phyloP scores from a whole-genome alignment of 257 asterid genomes.

The Galeopsis tetrahit region DNA sequence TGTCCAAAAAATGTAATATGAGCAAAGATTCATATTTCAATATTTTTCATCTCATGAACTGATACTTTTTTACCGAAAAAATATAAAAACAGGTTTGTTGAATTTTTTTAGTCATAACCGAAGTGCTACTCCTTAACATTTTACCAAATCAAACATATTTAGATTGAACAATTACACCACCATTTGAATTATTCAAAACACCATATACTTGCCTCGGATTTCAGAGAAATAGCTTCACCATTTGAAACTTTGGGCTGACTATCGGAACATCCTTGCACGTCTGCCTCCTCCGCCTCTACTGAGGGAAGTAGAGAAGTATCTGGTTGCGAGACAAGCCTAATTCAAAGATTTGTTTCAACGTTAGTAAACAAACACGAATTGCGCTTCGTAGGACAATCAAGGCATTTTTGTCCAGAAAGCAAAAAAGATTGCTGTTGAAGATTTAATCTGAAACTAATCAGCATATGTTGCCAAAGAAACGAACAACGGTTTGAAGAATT shows the following conservation, averaged over 20 bases:
- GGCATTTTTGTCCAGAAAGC: background rate
- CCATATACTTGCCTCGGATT: constrained; percentile 47
- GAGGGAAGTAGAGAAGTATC: constrained; percentile 48
- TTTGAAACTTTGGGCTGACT: constrained; percentile 28
- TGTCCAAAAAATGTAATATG: background rate
- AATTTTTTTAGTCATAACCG: too few relatives aligned
- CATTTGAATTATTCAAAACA: background rate
- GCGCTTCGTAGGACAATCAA: constrained; percentile 9
- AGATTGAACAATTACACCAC: background rate
- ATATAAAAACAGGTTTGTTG: too few relatives aligned
- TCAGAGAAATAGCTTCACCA: constrained; percentile 24
- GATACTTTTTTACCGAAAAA: too few relatives aligned
- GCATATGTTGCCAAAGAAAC: background rate
- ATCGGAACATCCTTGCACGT: constrained; percentile 29
- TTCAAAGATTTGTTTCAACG: constrained; percentile 6
- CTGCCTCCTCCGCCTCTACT: constrained; percentile 22
- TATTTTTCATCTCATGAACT: background rate
- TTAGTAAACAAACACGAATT: constrained; percentile 7
- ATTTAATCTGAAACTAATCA: too few relatives aligned
- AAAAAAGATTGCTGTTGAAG: background rate
- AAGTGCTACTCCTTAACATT: background rate
- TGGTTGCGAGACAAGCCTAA: constrained; percentile 67
- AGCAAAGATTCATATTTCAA: background rate
- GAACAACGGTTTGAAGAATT: background rate
- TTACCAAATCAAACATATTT: background rate